Evolutionary conservation across 768 basidiomycete genomes (phyloP).

Genomic region (Cystofilobasidium capitatum): DNA sequence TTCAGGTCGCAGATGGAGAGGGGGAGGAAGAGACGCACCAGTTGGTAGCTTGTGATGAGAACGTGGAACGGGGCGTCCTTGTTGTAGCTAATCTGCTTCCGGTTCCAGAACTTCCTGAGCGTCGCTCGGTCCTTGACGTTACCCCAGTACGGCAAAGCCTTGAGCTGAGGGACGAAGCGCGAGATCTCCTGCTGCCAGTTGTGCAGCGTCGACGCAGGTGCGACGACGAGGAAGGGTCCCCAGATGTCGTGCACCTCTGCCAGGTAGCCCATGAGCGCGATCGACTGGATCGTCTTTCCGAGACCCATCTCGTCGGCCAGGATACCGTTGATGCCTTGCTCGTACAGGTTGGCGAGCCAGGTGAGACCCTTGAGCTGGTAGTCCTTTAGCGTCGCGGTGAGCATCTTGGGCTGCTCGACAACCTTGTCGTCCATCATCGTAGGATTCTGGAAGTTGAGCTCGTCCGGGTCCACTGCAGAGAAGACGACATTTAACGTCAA

Average conservation of each 20-base stretch:
- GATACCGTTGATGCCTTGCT: constrained; percentile 99
- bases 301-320: constrained; percentile 97
- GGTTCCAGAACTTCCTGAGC: constrained; percentile 93
- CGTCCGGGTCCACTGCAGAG: constrained; percentile 77
- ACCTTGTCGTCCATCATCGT: constrained; percentile 76
- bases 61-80: constrained; percentile 94
- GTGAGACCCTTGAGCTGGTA: constrained; percentile 97
- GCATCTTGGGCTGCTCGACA: constrained; percentile 85
- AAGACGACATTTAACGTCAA: not conserved
- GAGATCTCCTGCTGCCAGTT: constrained; percentile 99
- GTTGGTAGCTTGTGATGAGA: constrained; percentile 90
- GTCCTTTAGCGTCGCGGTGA: constrained; percentile 93
- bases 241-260: constrained; percentile 97
- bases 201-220: constrained; percentile 91
- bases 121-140: constrained; percentile 91
- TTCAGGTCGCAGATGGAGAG: not conserved
- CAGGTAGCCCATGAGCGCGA: constrained; percentile 86
- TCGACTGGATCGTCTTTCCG: constrained; percentile 80
- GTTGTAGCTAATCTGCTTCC: constrained; percentile 90
- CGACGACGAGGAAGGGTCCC: constrained; percentile 97
- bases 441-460: constrained; percentile 98
- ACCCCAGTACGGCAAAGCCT: constrained; percentile 97
- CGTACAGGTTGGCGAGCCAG: constrained; percentile 94
- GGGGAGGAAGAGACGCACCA: constrained; percentile 48
- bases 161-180: constrained; percentile 84